A percentile compares a stretch with the other conserved stretches of the same genome.
Evolutionary conservation across 345 rosid species (phyloP).

Genomic region (Kandelia obovata): DNA sequence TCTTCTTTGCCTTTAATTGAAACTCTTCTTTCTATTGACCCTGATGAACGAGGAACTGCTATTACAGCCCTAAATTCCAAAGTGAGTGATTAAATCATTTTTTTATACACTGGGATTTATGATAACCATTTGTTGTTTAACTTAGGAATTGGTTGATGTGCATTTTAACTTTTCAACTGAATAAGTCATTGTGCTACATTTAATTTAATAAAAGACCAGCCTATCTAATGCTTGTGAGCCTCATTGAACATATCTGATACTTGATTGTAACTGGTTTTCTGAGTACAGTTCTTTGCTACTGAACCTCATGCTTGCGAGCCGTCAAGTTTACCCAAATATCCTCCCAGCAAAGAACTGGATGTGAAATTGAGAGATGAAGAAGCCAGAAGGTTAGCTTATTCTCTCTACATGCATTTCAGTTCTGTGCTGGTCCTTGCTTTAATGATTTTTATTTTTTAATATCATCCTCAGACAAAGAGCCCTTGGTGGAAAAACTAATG

Average conservation of each 20-base stretch:
- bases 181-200: too few species aligned
- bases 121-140: too few species aligned
- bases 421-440: constrained; percentile 10
- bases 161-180: too few species aligned
- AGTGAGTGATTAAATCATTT: constrained; percentile 38
- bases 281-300: constrained; percentile 63
- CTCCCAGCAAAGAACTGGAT: constrained; percentile 92
- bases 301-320: constrained; percentile 85
- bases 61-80: constrained; percentile 63
- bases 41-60: constrained; percentile 75
- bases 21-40: constrained; percentile 73
- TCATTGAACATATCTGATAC: not conserved
- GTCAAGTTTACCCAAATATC: constrained; percentile 81
- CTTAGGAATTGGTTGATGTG: too few species aligned
- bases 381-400: constrained; percentile 60
- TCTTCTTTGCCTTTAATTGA: constrained; percentile 59
- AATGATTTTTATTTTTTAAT: constrained; percentile 11
- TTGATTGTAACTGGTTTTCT: constrained; percentile 21
- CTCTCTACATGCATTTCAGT: constrained; percentile 12
- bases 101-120: not conserved
- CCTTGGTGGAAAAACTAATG: constrained; percentile 43
- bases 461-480: constrained; percentile 51
- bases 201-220: too few species aligned
- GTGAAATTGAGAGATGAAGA: constrained; percentile 76
- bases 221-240: too few species aligned